Conservation (phyloP, 257 asterid genomes). For the Fraxinus quadrangulata region DNA sequence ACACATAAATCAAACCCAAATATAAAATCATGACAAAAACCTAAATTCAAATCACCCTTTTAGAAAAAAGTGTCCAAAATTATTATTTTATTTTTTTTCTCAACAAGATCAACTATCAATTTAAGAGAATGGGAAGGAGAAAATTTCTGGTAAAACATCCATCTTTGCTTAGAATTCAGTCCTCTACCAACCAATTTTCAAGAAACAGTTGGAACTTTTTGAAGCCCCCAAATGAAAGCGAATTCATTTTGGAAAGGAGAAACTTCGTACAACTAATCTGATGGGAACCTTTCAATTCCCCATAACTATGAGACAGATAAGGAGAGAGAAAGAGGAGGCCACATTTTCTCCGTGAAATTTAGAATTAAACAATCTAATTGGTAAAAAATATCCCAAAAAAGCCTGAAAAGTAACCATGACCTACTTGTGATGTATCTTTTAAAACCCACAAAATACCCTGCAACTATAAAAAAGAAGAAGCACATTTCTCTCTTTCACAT, state of each 20-base stretch:
- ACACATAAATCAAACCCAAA: background rate
- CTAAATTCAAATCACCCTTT: background rate
- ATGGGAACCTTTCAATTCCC: conserved; percentile 49
- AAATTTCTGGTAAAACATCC: conserved; percentile 30
- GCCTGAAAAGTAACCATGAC: conserved; percentile 30
- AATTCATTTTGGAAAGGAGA: conserved; percentile 22
- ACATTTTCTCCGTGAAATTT: background rate
- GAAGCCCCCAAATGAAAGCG: conserved; percentile 22
- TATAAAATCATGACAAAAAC: background rate
- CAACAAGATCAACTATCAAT: conserved; percentile 10
- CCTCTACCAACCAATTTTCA: conserved; percentile 41
- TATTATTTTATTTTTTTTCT: background rate
- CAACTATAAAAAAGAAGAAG: background rate
- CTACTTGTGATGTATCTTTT: conserved; percentile 37
- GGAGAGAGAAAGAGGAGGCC: background rate
- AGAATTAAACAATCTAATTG: conserved; percentile 11
- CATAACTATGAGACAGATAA: conserved; percentile 29
- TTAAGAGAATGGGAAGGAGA: conserved; percentile 3
- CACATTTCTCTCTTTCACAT: background rate
- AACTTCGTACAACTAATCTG: conserved; percentile 36
- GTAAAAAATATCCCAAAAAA: conserved; percentile 17
- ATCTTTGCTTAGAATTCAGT: conserved; percentile 47
- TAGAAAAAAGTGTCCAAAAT: background rate
- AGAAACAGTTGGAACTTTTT: conserved; percentile 25
- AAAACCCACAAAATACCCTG: conserved; percentile 30